Evolutionary conservation across 768 basidiomycete species (phyloP), one percentile per base, ranked within the genome.

Genomic region (Mycena polygramma): DNA sequence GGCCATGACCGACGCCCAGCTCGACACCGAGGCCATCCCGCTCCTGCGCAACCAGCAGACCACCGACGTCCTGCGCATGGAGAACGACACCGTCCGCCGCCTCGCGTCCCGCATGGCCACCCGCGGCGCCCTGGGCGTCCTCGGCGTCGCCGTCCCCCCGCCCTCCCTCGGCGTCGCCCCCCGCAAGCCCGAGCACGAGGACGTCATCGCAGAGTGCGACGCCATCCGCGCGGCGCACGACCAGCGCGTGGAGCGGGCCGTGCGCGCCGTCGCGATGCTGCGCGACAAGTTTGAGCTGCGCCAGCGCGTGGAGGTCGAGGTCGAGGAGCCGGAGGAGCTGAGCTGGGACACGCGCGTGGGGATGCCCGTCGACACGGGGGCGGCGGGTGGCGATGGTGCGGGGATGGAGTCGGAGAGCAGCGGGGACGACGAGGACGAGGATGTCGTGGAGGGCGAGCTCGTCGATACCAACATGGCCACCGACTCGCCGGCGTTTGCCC

Each of bases 251-350:
- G 93, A 94, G 68, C 85, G 94, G 14, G 94, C 94, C 0, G 86
- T 92, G n/a, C 84, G 91, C 51, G 94, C 94, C 0, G 94, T 96
- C 13, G 85, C 84, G 46, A 91, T 95, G 87, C 81, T 95, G 10
- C 82, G 87, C 67, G 94, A 95, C 65, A 92, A 89, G 78, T 95
- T 91, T 77, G 93, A 95, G 55, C 94, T 93, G 92, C 91, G 90
- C 77, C 88, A 90, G 73, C 85, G 94, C n/a, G 91, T 95, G 24
- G 90, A 89, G 69, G 93, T 94, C 15, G 90, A 91, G 75, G 88
- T 89, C 17, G 93, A 92, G 71, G 93, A 94, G 78, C 92, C 92
- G 4, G 92, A 94, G 73, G 93, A 94, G 71, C 80, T 92, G 45
- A 89, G 88, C 22, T 92, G 91, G 90, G 91, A 91, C 73, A 90